A percentile compares a stretch with the other conserved stretches of the same genome.
Evolutionary conservation across 129 eudicot genomes (phyloP).

Genomic region (Chrysanthemum makinoi): DNA sequence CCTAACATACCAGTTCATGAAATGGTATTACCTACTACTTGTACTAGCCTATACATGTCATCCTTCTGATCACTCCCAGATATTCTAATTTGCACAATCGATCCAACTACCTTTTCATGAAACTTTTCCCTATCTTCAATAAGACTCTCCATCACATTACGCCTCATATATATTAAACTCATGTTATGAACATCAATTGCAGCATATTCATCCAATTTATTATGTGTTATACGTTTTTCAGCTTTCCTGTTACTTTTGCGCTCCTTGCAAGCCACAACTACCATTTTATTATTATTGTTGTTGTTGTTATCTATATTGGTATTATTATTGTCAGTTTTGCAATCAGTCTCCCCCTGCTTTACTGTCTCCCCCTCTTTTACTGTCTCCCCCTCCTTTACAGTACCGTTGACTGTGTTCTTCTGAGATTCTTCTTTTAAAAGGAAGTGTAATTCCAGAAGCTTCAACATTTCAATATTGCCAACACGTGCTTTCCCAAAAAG

Average conservation of each 20-base stretch:
- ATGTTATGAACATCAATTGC: conserved; percentile 95
- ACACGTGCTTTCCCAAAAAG: conserved; percentile 75
- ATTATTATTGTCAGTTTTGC: conserved; percentile 25
- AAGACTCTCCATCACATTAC: conserved; percentile 70
- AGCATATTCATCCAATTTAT: conserved; percentile 76
- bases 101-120: conserved; percentile 71
- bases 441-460: conserved; percentile 80
- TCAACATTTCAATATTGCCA: conserved; percentile 85
- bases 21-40: conserved; percentile 71
- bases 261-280: conserved; percentile 45
- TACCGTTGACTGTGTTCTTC: conserved; percentile 39
- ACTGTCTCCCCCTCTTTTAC: conserved; percentile 18
- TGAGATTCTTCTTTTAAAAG: conserved; percentile 50
- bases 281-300: neutral
- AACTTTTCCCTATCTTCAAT: conserved; percentile 59
- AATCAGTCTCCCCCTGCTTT: conserved; percentile 38
- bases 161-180: conserved; percentile 74
- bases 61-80: conserved; percentile 77
- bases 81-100: conserved; percentile 81
- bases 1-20: conserved; percentile 1
- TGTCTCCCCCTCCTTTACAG: conserved; percentile 29
- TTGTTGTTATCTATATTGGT: too few species aligned
- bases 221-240: conserved; percentile 53
- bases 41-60: conserved; percentile 83
- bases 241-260: conserved; percentile 55